Evolutionary conservation across 805 yeast species (phyloP).

Genomic region (Starmerella stigmatis): DNA sequence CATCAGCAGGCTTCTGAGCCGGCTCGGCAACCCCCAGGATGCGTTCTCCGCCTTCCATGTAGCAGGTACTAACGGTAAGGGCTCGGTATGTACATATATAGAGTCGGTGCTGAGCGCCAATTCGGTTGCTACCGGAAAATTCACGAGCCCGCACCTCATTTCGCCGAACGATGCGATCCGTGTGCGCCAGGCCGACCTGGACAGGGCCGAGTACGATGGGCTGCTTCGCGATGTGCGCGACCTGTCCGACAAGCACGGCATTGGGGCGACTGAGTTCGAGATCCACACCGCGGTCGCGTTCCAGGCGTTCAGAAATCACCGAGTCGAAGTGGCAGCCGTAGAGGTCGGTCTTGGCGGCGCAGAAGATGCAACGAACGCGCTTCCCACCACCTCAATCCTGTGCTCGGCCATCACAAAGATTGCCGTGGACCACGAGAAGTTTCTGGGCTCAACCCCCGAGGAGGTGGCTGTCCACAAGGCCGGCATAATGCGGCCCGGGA

Average conservation of each 20-base stretch:
- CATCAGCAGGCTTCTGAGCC: slow-evolving; percentile 36
- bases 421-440: slow-evolving; percentile 72
- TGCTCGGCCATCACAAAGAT: slow-evolving; percentile 73
- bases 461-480: slow-evolving; percentile 74
- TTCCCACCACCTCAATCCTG: slow-evolving; percentile 35
- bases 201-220: slow-evolving; percentile 36
- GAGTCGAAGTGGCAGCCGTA: slow-evolving; percentile 66
- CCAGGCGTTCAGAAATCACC: slow-evolving; percentile 49
- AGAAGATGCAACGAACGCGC: slow-evolving; percentile 77
- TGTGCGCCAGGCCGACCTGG: slow-evolving; percentile 51
- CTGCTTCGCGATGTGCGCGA: slow-evolving; percentile 37
- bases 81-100: slow-evolving; percentile 78
- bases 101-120: slow-evolving; percentile 49
- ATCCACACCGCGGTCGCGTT: slow-evolving; percentile 76
- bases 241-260: slow-evolving; percentile 33
- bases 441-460: slow-evolving; percentile 55
- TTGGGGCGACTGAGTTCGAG: slow-evolving; percentile 84
- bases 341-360: slow-evolving; percentile 94
- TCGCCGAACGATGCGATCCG: slow-evolving; percentile 65
- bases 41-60: slow-evolving; percentile 65
- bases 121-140: slow-evolving; percentile 53
- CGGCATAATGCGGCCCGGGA: slow-evolving; percentile 60
- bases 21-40: slow-evolving; percentile 60
- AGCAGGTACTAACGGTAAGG: slow-evolving; percentile 96
- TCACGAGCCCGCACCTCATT: slow-evolving; percentile 80